phyloP scores from a whole-genome alignment of 2,329 filamentous ascomycete genomes.

The Sporothrix inflata region DNA sequence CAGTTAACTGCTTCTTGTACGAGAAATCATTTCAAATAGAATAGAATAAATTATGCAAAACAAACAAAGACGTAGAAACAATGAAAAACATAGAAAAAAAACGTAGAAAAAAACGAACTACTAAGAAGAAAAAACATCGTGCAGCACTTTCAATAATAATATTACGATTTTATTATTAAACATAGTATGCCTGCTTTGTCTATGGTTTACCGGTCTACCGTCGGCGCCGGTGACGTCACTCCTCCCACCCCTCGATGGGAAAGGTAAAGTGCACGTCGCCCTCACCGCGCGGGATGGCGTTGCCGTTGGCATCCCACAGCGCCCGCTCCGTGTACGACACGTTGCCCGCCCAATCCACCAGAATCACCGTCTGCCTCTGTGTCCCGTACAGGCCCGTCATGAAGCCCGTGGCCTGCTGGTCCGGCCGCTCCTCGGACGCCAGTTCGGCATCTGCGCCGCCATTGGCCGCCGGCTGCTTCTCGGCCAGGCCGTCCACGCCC shows the following conservation, averaged over 20 bases:
- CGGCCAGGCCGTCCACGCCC: conserved; percentile 42
- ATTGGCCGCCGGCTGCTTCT: conserved; percentile 33
- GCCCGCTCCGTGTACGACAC: conserved; percentile 63
- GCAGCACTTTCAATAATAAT: background rate
- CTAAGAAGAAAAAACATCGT: background rate
- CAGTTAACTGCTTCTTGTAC: too few species aligned
- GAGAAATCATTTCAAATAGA: too few species aligned
- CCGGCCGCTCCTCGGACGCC: conserved; percentile 43
- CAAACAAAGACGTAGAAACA: too few species aligned
- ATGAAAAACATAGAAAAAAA: background rate
- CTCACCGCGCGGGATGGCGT: conserved; percentile 55
- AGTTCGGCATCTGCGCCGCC: conserved; percentile 43
- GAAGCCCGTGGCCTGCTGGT: conserved; percentile 46
- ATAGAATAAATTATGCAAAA: too few species aligned
- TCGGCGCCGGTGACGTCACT: conserved; percentile 9
- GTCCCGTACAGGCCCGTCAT: conserved; percentile 66
- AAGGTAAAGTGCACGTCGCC: conserved; percentile 62
- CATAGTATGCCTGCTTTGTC: background rate
- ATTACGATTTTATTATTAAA: background rate
- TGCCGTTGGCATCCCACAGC: conserved; percentile 62
- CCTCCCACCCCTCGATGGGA: conserved; percentile 58
- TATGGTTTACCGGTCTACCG: background rate
- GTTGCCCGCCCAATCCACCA: conserved; percentile 66
- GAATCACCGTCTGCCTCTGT: conserved; percentile 64
- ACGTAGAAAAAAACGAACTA: background rate